Evolutionary conservation across 176 grass and related monocot species (phyloP).

Genomic region (Oryza punctata): DNA sequence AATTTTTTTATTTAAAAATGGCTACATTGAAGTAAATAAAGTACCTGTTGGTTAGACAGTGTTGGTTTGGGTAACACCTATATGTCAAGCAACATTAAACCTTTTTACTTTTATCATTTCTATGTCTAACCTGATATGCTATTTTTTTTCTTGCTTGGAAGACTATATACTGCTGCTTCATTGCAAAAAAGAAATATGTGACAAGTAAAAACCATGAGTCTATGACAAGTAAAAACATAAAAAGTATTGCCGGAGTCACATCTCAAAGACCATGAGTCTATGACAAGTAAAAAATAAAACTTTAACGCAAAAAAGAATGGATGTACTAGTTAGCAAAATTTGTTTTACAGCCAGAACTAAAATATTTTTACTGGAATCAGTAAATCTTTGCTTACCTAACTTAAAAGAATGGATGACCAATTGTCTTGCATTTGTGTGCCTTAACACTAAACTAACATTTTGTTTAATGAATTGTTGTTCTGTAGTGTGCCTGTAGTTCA

Average conservation of each 20-base stretch:
- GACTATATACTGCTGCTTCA: background rate
- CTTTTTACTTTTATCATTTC: background rate
- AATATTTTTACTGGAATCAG: background rate
- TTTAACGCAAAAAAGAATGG: background rate
- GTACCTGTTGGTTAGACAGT: background rate
- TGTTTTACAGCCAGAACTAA: background rate
- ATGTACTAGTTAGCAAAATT: background rate
- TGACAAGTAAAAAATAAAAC: background rate
- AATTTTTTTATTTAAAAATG: background rate
- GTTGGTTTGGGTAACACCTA: background rate
- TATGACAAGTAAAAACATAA: too few species aligned
- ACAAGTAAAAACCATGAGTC: too few species aligned
- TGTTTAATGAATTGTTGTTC: slow-evolving; percentile 35
- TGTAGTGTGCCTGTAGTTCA: slow-evolving; percentile 47
- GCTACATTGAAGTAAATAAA: background rate
- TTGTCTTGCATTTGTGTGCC: slow-evolving; percentile 23
- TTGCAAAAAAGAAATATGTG: too few species aligned
- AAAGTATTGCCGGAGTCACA: background rate
- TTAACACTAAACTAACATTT: slow-evolving; percentile 14
- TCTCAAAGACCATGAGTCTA: background rate
- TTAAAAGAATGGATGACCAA: background rate
- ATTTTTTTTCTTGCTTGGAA: slow-evolving; percentile 24
- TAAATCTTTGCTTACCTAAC: background rate
- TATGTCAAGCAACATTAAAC: slow-evolving; percentile 1
- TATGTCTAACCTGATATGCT: background rate